A percentile compares a stretch with the other conserved stretches of the same genome.
These are phyloP conservation scores for Spongospora subterranea DNA, from an alignment of 208 protist species.

Conservation along the genomic window DNA sequence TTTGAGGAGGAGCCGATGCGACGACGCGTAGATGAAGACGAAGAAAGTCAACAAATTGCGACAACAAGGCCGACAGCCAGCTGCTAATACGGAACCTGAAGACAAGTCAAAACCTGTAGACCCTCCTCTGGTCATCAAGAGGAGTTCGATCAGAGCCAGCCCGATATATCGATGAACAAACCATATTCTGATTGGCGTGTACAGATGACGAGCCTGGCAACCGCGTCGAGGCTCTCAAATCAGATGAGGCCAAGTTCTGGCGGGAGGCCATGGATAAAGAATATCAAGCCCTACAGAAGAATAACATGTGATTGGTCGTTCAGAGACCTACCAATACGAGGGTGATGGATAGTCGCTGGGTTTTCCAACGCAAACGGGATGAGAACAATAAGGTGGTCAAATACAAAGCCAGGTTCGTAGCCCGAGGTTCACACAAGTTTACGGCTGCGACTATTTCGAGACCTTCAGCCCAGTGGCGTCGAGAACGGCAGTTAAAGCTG, in stretches of 20 bases:
- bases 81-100: background rate
- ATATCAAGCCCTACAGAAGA: background rate
- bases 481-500: background rate
- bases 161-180: background rate
- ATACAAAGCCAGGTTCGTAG: constrained; percentile 28
- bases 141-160: background rate
- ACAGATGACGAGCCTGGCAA: background rate
- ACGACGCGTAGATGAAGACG: background rate
- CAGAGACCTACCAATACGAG: background rate
- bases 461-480: constrained; percentile 16
- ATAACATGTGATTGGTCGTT: background rate
- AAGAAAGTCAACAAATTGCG: background rate
- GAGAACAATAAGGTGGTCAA: background rate
- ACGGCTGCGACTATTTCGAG: background rate
- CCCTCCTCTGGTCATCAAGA: background rate
- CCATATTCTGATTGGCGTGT: background rate
- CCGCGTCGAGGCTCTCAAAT: background rate
- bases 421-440: constrained; percentile 39
- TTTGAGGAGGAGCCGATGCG: background rate
- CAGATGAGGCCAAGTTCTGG: background rate
- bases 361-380: constrained; percentile 35
- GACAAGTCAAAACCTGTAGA: background rate
- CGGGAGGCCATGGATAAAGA: background rate
- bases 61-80: background rate
- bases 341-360: constrained; percentile 32